Conservation (phyloP, 73 alveolate species). For the Symbiodinium natans region DNA sequence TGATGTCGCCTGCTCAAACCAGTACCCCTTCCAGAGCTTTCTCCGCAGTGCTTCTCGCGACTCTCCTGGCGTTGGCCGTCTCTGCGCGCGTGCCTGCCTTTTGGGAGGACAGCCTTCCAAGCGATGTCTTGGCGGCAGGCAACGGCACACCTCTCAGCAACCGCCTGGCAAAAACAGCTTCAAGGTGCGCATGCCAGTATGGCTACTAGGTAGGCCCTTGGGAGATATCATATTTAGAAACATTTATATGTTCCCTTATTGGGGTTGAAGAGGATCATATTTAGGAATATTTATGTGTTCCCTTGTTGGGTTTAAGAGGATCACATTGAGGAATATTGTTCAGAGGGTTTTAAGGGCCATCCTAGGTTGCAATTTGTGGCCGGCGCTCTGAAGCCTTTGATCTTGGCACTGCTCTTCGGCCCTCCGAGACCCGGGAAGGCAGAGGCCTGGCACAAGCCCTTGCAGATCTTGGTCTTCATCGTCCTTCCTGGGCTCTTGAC, state of each 20-base stretch:
- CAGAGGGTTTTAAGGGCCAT: too few species aligned
- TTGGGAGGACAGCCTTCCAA: not conserved
- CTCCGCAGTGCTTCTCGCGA: not conserved
- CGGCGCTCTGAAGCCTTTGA: not conserved
- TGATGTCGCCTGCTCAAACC: not conserved
- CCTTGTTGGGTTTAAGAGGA: too few species aligned
- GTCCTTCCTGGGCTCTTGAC: not conserved
- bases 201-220: too few species aligned
- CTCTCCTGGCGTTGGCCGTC: not conserved
- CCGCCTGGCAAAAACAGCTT: not conserved
- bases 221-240: too few species aligned
- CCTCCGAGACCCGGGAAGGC: not conserved
- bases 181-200: not conserved
- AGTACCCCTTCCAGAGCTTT: not conserved
- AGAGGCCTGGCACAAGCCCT: not conserved
- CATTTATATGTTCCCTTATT: too few species aligned
- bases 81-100: not conserved
- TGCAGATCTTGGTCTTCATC: not conserved
- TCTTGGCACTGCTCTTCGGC: not conserved
- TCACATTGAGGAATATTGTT: too few species aligned
- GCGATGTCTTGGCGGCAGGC: too few species aligned
- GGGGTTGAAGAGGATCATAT: too few species aligned
- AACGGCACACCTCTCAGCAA: not conserved
- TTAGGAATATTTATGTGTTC: too few species aligned
- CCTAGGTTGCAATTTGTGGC: not conserved